phyloP scores from a whole-genome alignment of 495 filamentous ascomycete species.

The Viridothelium virens region DNA sequence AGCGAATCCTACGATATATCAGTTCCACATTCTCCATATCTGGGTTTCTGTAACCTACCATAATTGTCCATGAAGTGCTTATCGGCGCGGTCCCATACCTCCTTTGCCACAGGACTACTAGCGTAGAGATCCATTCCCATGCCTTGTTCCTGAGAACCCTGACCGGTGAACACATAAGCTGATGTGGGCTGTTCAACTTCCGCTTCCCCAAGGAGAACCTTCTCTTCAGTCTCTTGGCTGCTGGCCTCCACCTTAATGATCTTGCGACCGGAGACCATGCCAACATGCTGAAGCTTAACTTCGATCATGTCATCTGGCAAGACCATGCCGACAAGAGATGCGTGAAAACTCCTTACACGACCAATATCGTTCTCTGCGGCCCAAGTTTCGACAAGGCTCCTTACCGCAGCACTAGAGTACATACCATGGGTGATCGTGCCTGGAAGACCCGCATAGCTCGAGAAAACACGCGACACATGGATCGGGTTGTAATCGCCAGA shows the following conservation, averaged over 20 bases:
- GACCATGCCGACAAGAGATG: conserved; percentile 93
- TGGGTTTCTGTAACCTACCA: conserved; percentile 48
- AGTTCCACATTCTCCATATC: conserved; percentile 25
- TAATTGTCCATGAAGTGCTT: conserved; percentile 98
- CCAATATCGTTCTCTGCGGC: conserved; percentile 97
- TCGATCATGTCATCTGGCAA: conserved; percentile 90
- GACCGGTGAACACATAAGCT: conserved; percentile 95
- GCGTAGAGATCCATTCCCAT: conserved; percentile 99
- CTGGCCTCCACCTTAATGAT: conserved; percentile 96
- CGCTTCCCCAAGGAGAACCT: conserved; percentile 87
- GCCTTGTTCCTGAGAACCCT: conserved; percentile 95
- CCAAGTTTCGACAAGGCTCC: conserved; percentile 97
- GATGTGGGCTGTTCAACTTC: conserved; percentile 98
- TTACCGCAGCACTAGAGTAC: conserved; percentile 97
- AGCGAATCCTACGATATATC: conserved; percentile 62
- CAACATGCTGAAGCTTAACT: conserved; percentile 89
- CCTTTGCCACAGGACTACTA: conserved; percentile 84
- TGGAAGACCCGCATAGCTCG: conserved; percentile 85
- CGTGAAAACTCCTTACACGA: conserved; percentile 93
- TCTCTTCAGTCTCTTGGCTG: conserved; percentile 91
- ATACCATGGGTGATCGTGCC: conserved; percentile 98
- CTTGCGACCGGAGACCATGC: conserved; percentile 96
- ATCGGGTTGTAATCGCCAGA: conserved; percentile 99
- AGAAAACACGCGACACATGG: conserved; percentile 93
- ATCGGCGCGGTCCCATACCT: conserved; percentile 97